These are phyloP conservation scores for Solidago caesia DNA, from an alignment of 129 eudicot genomes.

Conservation along the genomic window DNA sequence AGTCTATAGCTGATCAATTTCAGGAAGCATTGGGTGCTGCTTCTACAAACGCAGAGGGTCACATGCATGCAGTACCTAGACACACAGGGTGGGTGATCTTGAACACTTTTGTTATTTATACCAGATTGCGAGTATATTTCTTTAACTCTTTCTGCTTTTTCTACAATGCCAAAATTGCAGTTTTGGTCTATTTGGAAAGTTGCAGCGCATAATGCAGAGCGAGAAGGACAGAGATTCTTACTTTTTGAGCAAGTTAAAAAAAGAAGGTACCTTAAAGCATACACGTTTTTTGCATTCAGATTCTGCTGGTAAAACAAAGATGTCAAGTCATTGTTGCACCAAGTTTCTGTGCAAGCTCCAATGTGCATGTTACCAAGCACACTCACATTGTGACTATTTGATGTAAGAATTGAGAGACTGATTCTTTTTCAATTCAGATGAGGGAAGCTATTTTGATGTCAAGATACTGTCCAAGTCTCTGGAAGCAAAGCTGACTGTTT, in stretches of 20 bases:
- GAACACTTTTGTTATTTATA: background rate
- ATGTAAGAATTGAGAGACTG: background rate
- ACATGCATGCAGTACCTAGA: constrained; percentile 33
- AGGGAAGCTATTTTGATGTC: constrained; percentile 50
- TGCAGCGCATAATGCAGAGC: constrained; percentile 65
- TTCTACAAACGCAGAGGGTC: constrained; percentile 39
- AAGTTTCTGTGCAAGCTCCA: background rate
- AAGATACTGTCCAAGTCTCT: constrained; percentile 61
- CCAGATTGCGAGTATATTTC: background rate
- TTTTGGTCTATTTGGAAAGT: constrained; percentile 58
- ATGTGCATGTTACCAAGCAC: background rate
- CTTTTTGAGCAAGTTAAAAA: constrained; percentile 40
- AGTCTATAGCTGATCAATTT: constrained; percentile 77
- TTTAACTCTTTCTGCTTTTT: constrained; percentile 2
- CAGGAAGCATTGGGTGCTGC: constrained; percentile 67
- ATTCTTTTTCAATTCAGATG: constrained; percentile 43
- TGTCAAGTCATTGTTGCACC: background rate
- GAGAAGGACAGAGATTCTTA: constrained; percentile 61
- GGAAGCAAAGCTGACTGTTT: constrained; percentile 80
- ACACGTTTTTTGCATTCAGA: constrained; percentile 1
- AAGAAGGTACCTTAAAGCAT: constrained; percentile 47
- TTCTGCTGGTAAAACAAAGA: constrained; percentile 6
- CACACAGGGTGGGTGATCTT: constrained; percentile 53
- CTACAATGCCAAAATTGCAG: constrained; percentile 31
- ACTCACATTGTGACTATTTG: background rate